These are phyloP conservation scores for Botrytis pseudocinerea DNA, from an alignment of 2,329 filamentous ascomycete species.

Conservation along the genomic window DNA sequence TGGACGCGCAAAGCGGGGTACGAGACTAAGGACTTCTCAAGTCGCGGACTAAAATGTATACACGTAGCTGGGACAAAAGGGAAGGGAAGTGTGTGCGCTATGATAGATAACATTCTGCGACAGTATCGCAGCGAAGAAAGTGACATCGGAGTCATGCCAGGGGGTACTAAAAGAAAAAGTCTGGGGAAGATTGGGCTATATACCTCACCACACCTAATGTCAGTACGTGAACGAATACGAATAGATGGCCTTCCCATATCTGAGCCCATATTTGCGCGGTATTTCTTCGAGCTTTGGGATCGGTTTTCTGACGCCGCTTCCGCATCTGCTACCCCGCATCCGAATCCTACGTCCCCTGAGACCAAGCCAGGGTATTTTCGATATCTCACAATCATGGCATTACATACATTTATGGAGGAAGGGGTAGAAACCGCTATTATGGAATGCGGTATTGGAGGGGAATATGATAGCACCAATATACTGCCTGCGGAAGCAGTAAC, in stretches of 20 bases:
- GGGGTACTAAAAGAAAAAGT: conserved; percentile 19
- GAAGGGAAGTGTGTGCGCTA: conserved; percentile 71
- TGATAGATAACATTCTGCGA: conserved; percentile 62
- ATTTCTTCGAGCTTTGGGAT: conserved; percentile 70
- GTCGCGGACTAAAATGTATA: conserved; percentile 49
- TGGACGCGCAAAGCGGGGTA: conserved; percentile 39
- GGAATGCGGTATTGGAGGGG: conserved; percentile 92
- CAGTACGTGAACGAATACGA: conserved; percentile 67
- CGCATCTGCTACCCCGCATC: conserved; percentile 30
- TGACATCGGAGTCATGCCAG: background rate
- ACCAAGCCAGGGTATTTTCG: conserved; percentile 88
- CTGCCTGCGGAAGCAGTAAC: conserved; percentile 56
- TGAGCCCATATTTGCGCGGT: conserved; percentile 59
- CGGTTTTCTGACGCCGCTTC: conserved; percentile 44
- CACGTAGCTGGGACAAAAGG: conserved; percentile 94
- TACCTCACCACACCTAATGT: conserved; percentile 68
- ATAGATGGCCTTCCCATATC: conserved; percentile 60
- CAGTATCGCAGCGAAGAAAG: conserved; percentile 46
- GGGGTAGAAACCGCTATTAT: conserved; percentile 77
- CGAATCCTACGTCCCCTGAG: conserved; percentile 23
- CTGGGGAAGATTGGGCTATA: conserved; percentile 56
- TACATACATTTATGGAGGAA: conserved; percentile 78
- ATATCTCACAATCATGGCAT: conserved; percentile 83
- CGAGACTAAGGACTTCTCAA: conserved; percentile 30
- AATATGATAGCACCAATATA: conserved; percentile 91